Conservation (phyloP, 352 stramenopile species). For the Pythium sp. region DNA sequence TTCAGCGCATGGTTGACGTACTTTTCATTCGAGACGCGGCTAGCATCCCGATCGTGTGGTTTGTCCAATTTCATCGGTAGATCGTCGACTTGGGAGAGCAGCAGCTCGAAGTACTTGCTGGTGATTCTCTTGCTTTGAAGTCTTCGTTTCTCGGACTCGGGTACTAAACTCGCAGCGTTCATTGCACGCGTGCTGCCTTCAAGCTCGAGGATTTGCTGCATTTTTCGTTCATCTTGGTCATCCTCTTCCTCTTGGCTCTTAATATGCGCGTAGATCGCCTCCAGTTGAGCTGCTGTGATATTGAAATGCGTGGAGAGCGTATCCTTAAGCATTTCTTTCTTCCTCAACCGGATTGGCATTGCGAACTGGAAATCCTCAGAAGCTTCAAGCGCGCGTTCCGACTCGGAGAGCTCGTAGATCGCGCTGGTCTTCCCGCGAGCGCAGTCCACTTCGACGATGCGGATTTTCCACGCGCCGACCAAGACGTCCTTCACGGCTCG, state of each 20-base stretch:
- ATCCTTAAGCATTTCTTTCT: constrained; percentile 42
- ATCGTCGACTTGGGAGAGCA: not conserved
- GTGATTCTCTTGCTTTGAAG: constrained; percentile 21
- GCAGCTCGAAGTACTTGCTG: constrained; percentile 36
- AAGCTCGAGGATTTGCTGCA: constrained; percentile 2
- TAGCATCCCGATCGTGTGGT: not conserved
- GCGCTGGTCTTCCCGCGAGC: constrained; percentile 40
- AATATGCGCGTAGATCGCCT: constrained; percentile 15
- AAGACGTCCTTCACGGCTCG: constrained; percentile 41
- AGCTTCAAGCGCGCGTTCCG: constrained; percentile 19
- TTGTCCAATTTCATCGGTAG: not conserved
- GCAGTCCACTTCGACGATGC: constrained; percentile 54
- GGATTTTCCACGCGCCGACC: constrained; percentile 54
- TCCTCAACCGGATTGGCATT: constrained; percentile 38
- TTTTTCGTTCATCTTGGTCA: not conserved
- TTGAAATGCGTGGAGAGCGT: constrained; percentile 38
- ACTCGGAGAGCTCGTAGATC: constrained; percentile 57
- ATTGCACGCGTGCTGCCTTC: constrained; percentile 9
- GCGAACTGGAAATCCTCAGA: constrained; percentile 26
- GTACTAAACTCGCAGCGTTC: not conserved
- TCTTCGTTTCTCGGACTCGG: constrained; percentile 26
- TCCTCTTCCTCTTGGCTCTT: not conserved
- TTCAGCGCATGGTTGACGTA: constrained; percentile 40
- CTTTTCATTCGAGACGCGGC: constrained; percentile 37
- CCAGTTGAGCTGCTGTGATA: constrained; percentile 6